phyloP scores from a whole-genome alignment of 2,329 filamentous ascomycete species.

The Eutypella sp. region DNA sequence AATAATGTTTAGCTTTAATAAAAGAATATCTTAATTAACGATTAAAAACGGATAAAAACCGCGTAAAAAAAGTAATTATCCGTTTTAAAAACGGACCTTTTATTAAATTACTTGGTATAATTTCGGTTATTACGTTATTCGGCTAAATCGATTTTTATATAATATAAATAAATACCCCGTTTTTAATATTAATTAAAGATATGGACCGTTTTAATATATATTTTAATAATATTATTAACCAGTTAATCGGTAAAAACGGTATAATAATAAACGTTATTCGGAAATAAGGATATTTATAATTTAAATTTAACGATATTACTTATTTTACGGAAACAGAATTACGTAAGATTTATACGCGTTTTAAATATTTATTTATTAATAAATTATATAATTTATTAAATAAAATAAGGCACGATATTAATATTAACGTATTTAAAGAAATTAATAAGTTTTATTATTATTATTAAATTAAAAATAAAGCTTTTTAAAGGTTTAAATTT shows the following conservation, averaged over 20 bases:
- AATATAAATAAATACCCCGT: conserved; percentile 1
- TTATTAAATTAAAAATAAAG: neutral
- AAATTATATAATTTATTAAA: conserved; percentile 2
- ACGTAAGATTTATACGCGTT: neutral
- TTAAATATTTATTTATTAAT: neutral
- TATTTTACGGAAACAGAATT: conserved; percentile 2
- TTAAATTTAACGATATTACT: neutral
- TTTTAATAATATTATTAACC: conserved; percentile 1
- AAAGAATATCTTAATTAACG: neutral
- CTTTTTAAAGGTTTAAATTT: conserved; percentile 1
- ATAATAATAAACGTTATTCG: too few species aligned
- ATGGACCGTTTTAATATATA: conserved; percentile 2
- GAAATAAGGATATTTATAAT: conserved; percentile 2
- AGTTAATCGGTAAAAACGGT: neutral
- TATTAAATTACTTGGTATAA: neutral
- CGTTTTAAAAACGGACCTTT: neutral
- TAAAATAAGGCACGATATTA: neutral
- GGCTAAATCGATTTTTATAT: neutral
- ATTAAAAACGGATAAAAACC: neutral
- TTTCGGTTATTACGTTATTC: neutral
- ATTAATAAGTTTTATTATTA: conserved; percentile 4
- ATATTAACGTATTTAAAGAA: conserved; percentile 1
- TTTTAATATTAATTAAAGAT: conserved; percentile 2
- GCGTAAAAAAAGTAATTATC: neutral
- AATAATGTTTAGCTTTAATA: too few species aligned